Evolutionary conservation across 2,329 filamentous ascomycete species (phyloP).

Genomic region (Emergomyces africanus): DNA sequence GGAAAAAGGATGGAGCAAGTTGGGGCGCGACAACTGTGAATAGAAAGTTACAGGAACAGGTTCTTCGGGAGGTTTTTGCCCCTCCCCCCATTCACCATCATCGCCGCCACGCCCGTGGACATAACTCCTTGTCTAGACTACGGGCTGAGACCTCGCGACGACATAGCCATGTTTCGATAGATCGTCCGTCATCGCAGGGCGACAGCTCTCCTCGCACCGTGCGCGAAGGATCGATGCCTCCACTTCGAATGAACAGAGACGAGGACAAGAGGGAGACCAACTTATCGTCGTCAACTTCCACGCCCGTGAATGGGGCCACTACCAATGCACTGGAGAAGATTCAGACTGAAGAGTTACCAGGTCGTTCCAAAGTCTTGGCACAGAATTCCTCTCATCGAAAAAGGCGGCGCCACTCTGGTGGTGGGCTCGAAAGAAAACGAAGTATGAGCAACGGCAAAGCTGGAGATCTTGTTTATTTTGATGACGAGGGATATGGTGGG

Average conservation of each 20-base stretch:
- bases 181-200: slow-evolving; percentile 16
- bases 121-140: slow-evolving; percentile 48
- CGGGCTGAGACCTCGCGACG: slow-evolving; percentile 21
- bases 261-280: slow-evolving; percentile 16
- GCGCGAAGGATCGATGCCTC: slow-evolving; percentile 10
- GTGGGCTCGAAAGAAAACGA: slow-evolving; percentile 62
- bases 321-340: slow-evolving; percentile 23
- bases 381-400: slow-evolving; percentile 19
- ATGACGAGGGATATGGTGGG: slow-evolving; percentile 73
- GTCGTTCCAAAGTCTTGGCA: not conserved
- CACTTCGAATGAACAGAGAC: slow-evolving; percentile 10
- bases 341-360: slow-evolving; percentile 27
- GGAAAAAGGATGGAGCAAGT: slow-evolving; percentile 24
- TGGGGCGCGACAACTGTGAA: slow-evolving; percentile 94
- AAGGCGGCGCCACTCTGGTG: slow-evolving; percentile 70
- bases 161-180: slow-evolving; percentile 24
- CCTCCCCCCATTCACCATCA: slow-evolving; percentile 73
- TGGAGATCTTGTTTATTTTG: slow-evolving; percentile 78
- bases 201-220: slow-evolving; percentile 10
- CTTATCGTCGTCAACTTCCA: slow-evolving; percentile 27
- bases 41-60: slow-evolving; percentile 72
- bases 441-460: slow-evolving; percentile 56
- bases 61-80: slow-evolving; percentile 82
- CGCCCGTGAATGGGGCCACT: slow-evolving; percentile 22
- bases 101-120: slow-evolving; percentile 52